These are phyloP conservation scores for Kwoniella sp. DNA, from an alignment of 768 basidiomycete genomes.

Conservation along the genomic window DNA sequence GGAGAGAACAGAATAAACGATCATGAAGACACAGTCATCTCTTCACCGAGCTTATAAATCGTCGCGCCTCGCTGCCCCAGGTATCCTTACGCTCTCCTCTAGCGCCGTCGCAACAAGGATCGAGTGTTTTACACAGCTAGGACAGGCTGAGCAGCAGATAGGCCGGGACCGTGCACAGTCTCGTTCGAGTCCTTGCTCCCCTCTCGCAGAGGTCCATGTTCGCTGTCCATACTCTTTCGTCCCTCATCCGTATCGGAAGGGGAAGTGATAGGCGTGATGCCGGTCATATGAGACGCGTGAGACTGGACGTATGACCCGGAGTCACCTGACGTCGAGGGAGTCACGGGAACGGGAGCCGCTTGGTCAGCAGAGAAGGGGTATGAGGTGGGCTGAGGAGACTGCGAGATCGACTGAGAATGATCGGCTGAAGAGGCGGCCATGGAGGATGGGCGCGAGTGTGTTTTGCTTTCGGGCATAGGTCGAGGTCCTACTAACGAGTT, in stretches of 20 bases:
- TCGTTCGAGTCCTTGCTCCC: slow-evolving; percentile 21
- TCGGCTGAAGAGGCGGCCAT: slow-evolving; percentile 2
- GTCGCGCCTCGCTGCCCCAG: too few species aligned
- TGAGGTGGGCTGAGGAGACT: not conserved
- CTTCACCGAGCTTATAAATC: too few species aligned
- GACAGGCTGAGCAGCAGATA: slow-evolving; percentile 4
- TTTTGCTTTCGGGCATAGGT: slow-evolving; percentile 21
- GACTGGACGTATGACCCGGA: slow-evolving; percentile 14
- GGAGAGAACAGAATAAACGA: not conserved
- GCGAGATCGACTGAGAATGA: not conserved
- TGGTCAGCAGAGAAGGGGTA: not conserved
- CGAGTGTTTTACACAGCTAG: not conserved
- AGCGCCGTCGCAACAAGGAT: too few species aligned
- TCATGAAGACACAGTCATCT: too few species aligned
- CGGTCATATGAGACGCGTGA: slow-evolving; percentile 6
- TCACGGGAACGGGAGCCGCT: slow-evolving; percentile 5
- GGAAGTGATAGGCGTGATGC: slow-evolving; percentile 20
- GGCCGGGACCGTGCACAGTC: slow-evolving; percentile 9
- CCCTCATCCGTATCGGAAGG: slow-evolving; percentile 16
- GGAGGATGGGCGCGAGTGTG: slow-evolving; percentile 8
- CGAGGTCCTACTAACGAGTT: slow-evolving; percentile 24
- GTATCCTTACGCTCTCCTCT: too few species aligned
- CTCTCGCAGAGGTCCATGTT: not conserved
- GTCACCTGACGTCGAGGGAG: slow-evolving; percentile 21
- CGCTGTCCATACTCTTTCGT: not conserved